A percentile compares a stretch with the other conserved stretches of the same genome.
phyloP scores from a whole-genome alignment of 2,329 filamentous ascomycete genomes.

The Aureobasidium subglaciale region DNA sequence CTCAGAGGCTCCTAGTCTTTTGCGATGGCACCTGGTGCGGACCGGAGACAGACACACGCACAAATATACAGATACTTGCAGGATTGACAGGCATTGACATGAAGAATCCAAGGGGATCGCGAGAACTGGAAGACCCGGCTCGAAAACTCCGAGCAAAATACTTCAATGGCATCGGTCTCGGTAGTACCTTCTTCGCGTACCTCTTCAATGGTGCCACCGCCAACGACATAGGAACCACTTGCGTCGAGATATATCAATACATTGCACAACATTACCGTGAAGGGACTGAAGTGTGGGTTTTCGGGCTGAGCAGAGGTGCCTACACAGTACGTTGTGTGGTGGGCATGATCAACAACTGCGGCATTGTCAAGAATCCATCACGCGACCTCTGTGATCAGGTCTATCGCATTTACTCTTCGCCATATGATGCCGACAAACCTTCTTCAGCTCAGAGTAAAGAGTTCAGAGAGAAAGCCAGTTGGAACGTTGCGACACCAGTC shows the following conservation, averaged over 20 bases:
- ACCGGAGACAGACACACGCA: conserved; percentile 28
- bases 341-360: conserved; percentile 32
- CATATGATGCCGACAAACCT: conserved; percentile 25
- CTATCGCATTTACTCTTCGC: conserved; percentile 28
- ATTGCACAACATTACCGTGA: conserved; percentile 29
- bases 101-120: conserved; percentile 19
- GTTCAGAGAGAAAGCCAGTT: conserved; percentile 22
- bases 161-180: conserved; percentile 32
- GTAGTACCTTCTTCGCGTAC: conserved; percentile 30
- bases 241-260: conserved; percentile 29
- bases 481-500: conserved; percentile 28
- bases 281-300: conserved; percentile 33
- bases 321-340: conserved; percentile 36
- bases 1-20: conserved; percentile 9
- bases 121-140: conserved; percentile 20
- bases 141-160: conserved; percentile 28
- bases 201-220: conserved; percentile 32
- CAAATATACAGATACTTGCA: conserved; percentile 29
- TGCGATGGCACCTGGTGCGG: conserved; percentile 23
- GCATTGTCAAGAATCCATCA: conserved; percentile 17
- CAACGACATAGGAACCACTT: conserved; percentile 30
- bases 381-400: conserved; percentile 26
- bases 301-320: conserved; percentile 35
- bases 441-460: conserved; percentile 21
- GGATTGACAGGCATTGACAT: conserved; percentile 27